A percentile compares a stretch with the other conserved stretches of the same genome.
phyloP scores from a whole-genome alignment of 768 basidiomycete species.

The Mycena maculata region DNA sequence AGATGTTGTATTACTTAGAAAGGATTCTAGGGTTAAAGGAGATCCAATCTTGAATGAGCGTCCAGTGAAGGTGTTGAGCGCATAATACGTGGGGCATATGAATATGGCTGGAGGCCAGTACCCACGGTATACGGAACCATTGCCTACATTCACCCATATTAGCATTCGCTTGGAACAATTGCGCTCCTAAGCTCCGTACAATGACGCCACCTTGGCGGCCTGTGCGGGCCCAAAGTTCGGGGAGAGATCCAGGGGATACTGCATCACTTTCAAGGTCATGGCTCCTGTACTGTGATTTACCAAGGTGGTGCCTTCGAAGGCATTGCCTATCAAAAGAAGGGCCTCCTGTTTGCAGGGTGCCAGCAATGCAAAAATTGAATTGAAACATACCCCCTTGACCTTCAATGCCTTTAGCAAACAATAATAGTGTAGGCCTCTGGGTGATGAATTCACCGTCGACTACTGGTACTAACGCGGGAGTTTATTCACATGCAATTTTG shows the following conservation, averaged over 20 bases:
- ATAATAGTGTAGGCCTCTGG: no score
- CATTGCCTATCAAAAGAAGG: constrained; percentile 41
- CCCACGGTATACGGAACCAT: neutral
- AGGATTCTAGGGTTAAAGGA: neutral
- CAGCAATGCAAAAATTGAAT: no score
- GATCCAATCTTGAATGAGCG: constrained; percentile 46
- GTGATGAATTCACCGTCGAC: no score
- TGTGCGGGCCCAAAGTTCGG: constrained; percentile 32
- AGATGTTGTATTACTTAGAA: neutral
- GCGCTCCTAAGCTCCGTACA: constrained; percentile 35
- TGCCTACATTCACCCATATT: constrained; percentile 43
- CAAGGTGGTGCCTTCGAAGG: constrained; percentile 46
- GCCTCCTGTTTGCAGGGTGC: neutral
- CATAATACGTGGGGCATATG: constrained; percentile 48
- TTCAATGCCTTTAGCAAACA: no score
- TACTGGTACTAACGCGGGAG: no score
- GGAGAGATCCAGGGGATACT: constrained; percentile 39
- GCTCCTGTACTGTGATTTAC: constrained; percentile 34
- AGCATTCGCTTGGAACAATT: constrained; percentile 35
- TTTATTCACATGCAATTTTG: no score
- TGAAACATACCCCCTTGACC: no score
- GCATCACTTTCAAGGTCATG: constrained; percentile 27
- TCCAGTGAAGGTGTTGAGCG: constrained; percentile 45
- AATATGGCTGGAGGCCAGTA: constrained; percentile 46
- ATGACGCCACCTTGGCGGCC: constrained; percentile 7